phyloP scores from a whole-genome alignment of 2,329 filamentous ascomycete species.

The Tolypocladium cylindrosporum region DNA sequence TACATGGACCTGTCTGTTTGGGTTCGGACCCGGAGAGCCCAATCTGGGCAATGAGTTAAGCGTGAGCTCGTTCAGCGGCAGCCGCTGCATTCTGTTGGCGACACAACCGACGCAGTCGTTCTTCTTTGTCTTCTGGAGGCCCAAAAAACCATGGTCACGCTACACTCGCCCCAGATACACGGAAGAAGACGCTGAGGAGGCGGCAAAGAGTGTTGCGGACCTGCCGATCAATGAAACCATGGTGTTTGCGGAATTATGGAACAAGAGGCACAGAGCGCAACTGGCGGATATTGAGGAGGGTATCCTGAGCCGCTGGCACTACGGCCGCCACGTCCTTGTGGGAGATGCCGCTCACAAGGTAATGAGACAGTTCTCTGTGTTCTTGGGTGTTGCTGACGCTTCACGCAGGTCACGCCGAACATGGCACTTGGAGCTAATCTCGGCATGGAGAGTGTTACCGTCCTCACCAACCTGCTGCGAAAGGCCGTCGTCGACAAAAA shows the following conservation, averaged over 20 bases:
- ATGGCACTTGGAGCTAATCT: slow-evolving; percentile 19
- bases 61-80: not conserved
- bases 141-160: not conserved
- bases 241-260: slow-evolving; percentile 24
- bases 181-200: slow-evolving; percentile 17
- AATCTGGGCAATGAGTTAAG: not conserved
- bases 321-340: slow-evolving; percentile 18
- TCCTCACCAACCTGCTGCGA: slow-evolving; percentile 12
- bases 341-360: slow-evolving; percentile 23
- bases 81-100: not conserved
- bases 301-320: slow-evolving; percentile 17
- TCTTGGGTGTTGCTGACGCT: not conserved
- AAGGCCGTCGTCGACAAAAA: not conserved
- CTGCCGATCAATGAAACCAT: slow-evolving; percentile 15
- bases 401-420: slow-evolving; percentile 9
- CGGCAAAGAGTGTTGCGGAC: slow-evolving; percentile 14
- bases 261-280: slow-evolving; percentile 6
- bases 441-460: slow-evolving; percentile 15
- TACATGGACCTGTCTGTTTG: not conserved
- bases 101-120: not conserved
- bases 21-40: not conserved
- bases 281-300: slow-evolving; percentile 22
- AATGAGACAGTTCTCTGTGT: slow-evolving; percentile 10
- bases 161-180: slow-evolving; percentile 1
- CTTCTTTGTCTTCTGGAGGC: not conserved